Base-by-base conservation (phyloP, 768 basidiomycete species). In the Termitomyces sp. region DNA sequence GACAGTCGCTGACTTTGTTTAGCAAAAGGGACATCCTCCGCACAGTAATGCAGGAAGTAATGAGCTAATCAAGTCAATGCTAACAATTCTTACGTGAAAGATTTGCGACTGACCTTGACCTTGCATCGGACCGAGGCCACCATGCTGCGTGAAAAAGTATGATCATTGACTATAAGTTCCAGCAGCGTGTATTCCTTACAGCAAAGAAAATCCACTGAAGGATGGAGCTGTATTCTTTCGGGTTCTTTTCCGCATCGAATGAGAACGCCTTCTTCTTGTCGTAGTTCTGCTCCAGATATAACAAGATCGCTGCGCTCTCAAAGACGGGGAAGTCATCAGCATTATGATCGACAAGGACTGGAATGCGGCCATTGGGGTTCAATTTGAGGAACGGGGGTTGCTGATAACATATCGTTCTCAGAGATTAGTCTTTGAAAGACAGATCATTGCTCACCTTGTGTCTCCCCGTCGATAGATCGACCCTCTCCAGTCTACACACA, bases 161-260 rank as follows among this genome's bases (percentile, higher is more conserved):
- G 22, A n/a, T 46, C 30, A 42, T 22, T 17, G 41, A 21, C n/a
- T 22, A 24, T 8, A 17, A 22, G 32, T 22, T 15, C 8, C 54
- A 34, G 21, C 44, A 19, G 42, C 46, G 40, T 11, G 8, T 2
- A 11, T 14, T 21, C 41, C 47, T 65, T 73, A 87, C 86, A 7
- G 84, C 80, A 61, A 92, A 94, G 73, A 93, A 90, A 44, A 93
- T 82, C 93, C 91, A 95, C 65, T 91, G 90, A 24, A 91, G 62
- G 72, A 82, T 76, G 69, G 88, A 85, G 64, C 82, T 87, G 63
- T 85, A 83, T 34, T 83, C 75, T 42, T 88, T 75, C 1, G 83
- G 76, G 2, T 81, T 71, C 21, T 63, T 73, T 26, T 60, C 70
- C 2, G 75, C 71, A 60, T 87, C 77, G 70, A 88, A 93, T 61